These are phyloP conservation scores for Exophiala aquamarina DNA, from an alignment of 2,329 filamentous ascomycete genomes.

Conservation along the genomic window DNA sequence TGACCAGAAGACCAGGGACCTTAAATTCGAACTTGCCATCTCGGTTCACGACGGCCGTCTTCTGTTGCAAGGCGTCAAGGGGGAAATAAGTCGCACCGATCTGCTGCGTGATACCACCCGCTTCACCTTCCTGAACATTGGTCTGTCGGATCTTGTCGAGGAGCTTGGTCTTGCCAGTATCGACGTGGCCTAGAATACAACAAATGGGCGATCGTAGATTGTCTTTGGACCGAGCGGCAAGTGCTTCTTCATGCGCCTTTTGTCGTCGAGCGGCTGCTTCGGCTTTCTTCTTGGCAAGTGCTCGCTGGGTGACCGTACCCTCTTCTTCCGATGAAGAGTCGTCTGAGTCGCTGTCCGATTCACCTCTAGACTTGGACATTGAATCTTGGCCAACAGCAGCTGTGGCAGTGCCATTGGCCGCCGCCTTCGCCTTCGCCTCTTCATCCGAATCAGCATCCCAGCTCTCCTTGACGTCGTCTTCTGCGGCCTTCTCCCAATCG, in stretches of 20 bases:
- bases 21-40: slow-evolving; percentile 94
- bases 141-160: slow-evolving; percentile 98
- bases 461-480: slow-evolving; percentile 83
- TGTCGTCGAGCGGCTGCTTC: slow-evolving; percentile 86
- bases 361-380: slow-evolving; percentile 2
- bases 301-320: slow-evolving; percentile 67
- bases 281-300: slow-evolving; percentile 75
- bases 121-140: slow-evolving; percentile 98
- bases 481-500: slow-evolving; percentile 81
- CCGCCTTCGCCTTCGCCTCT: slow-evolving; percentile 42
- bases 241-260: slow-evolving; percentile 85
- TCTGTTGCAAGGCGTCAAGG: slow-evolving; percentile 85
- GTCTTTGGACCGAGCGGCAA: slow-evolving; percentile 88
- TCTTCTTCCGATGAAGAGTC: slow-evolving; percentile 70
- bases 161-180: slow-evolving; percentile 99
- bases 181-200: slow-evolving; percentile 99
- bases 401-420: slow-evolving; percentile 7
- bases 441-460: slow-evolving; percentile 88
- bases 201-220: slow-evolving; percentile 96
- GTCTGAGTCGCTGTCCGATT: slow-evolving; percentile 58
- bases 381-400: slow-evolving; percentile 6
- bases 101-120: slow-evolving; percentile 98
- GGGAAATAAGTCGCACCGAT: slow-evolving; percentile 99
- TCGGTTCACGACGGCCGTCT: slow-evolving; percentile 89
- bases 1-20: slow-evolving; percentile 91